Conservation (phyloP, 306 rosid genomes). For the Acmispon strigosus region DNA sequence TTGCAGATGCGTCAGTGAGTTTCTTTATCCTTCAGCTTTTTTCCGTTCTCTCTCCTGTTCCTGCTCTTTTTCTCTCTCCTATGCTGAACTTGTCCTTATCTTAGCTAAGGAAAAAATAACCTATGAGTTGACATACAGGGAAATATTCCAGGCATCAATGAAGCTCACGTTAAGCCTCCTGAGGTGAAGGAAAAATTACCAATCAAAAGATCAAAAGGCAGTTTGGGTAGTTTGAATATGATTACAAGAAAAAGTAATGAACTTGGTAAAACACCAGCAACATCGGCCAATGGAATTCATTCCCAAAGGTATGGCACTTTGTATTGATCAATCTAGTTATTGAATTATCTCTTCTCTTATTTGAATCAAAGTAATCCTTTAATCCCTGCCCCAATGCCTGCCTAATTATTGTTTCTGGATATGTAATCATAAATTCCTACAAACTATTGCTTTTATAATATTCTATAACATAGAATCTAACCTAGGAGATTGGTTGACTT, state of each 20-base stretch:
- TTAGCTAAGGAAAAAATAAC: slow-evolving; percentile 19
- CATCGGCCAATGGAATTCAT: slow-evolving; percentile 74
- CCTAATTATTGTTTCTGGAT: neutral
- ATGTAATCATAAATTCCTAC: neutral
- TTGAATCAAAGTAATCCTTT: neutral
- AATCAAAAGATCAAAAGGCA: slow-evolving; percentile 96
- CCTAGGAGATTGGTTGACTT: neutral
- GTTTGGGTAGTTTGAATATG: slow-evolving; percentile 96
- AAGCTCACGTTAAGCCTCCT: slow-evolving; percentile 74
- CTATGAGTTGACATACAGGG: slow-evolving; percentile 52
- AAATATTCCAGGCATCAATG: slow-evolving; percentile 69
- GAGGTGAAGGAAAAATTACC: slow-evolving; percentile 92
- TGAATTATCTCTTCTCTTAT: neutral
- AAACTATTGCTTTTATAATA: neutral
- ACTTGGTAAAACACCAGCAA: slow-evolving; percentile 61
- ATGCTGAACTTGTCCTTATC: slow-evolving; percentile 10
- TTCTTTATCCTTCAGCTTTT: slow-evolving; percentile 1
- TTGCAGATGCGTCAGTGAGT: slow-evolving; percentile 89
- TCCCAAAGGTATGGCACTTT: slow-evolving; percentile 69
- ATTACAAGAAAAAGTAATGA: slow-evolving; percentile 88
- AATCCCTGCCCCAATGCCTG: neutral
- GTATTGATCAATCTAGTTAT: slow-evolving; percentile 11
- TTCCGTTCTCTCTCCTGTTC: neutral
- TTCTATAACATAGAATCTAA: neutral
- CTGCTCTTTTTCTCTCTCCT: neutral